Conservation (phyloP, 1,284 basidiomycete genomes). For the Microbotryum lychnidis-dioicae region DNA sequence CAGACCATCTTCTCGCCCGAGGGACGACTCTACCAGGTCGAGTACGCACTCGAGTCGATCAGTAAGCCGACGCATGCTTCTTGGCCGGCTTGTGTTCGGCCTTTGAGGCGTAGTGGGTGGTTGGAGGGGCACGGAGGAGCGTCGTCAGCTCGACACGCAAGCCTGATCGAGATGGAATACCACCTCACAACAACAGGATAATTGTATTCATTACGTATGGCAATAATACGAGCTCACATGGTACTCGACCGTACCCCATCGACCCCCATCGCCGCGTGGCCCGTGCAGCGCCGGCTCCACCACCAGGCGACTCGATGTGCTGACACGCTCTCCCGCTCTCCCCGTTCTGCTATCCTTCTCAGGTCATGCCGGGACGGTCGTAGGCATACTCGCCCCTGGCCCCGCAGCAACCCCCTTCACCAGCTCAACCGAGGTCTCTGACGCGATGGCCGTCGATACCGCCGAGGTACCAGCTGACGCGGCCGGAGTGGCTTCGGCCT, state of each 20-base stretch:
- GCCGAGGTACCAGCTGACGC: slow-evolving; percentile 16
- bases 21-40: slow-evolving; percentile 36
- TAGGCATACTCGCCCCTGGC: slow-evolving; percentile 36
- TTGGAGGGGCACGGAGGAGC: background rate
- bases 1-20: slow-evolving; percentile 36
- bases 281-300: too few species aligned
- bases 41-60: slow-evolving; percentile 36
- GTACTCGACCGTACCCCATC: too few species aligned
- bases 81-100: background rate
- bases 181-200: too few species aligned
- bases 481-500: slow-evolving; percentile 6
- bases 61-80: slow-evolving; percentile 13
- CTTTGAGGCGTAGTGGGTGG: background rate
- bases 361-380: slow-evolving; percentile 36
- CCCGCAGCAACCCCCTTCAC: slow-evolving; percentile 31
- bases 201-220: too few species aligned
- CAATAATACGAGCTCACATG: too few species aligned
- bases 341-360: background rate
- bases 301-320: background rate
- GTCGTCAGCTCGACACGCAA: too few species aligned
- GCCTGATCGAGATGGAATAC: too few species aligned
- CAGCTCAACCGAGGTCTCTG: slow-evolving; percentile 18
- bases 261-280: background rate
- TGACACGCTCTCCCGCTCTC: background rate
- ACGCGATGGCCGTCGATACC: slow-evolving; percentile 32